Percentiles rank a stretch among this genome's conserved stretches.
phyloP scores from a whole-genome alignment of 164 flowering plant species.

The Magnolia officinalis region DNA sequence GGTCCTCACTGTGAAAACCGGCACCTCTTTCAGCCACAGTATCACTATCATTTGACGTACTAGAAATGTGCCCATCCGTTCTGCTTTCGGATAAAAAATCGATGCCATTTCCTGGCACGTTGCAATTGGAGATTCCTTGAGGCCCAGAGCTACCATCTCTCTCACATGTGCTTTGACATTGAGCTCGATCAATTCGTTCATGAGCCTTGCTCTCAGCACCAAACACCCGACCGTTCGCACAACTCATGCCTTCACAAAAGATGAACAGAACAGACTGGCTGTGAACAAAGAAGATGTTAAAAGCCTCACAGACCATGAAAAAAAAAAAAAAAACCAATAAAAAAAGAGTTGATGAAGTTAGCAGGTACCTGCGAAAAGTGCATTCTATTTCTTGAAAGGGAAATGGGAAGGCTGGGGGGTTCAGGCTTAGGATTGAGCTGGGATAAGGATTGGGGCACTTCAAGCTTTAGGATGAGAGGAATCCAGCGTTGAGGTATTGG shows the following conservation, averaged over 20 bases:
- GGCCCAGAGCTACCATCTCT: slow-evolving; percentile 14
- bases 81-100: slow-evolving; percentile 26
- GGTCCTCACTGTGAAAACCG: not conserved
- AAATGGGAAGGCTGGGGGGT: no score
- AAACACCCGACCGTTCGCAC: slow-evolving; percentile 22
- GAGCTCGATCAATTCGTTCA: slow-evolving; percentile 16
- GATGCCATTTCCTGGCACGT: slow-evolving; percentile 11
- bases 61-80: not conserved
- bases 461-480: no score
- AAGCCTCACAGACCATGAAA: no score
- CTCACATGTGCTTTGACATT: slow-evolving; percentile 4
- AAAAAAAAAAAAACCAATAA: no score
- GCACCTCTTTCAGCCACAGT: not conserved
- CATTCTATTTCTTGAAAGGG: no score
- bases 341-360: no score
- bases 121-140: slow-evolving; percentile 20
- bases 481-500: no score
- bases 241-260: slow-evolving; percentile 6
- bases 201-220: slow-evolving; percentile 19
- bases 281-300: no score
- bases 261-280: no score
- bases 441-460: no score
- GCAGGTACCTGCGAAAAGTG: no score
- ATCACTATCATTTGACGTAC: not conserved
- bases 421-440: no score